phyloP scores from a whole-genome alignment of 805 yeast species.

The Lipomyces sp. region DNA sequence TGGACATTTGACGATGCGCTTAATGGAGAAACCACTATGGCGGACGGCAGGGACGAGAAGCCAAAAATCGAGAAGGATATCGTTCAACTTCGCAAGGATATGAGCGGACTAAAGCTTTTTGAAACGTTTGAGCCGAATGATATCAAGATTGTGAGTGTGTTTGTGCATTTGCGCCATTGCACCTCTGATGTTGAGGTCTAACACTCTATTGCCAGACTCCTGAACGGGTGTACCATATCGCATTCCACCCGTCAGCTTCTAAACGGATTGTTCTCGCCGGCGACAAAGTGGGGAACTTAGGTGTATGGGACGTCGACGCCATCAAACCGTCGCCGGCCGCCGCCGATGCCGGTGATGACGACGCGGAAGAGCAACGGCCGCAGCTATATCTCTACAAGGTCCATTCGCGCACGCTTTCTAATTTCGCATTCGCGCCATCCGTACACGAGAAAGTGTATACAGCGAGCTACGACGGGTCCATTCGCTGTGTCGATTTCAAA shows the following conservation, averaged over 20 bases:
- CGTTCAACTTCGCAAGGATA: conserved; percentile 50
- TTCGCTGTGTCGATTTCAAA: conserved; percentile 66
- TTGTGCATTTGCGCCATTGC: neutral
- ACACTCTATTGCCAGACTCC: conserved; percentile 37
- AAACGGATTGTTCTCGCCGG: conserved; percentile 75
- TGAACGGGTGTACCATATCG: conserved; percentile 68
- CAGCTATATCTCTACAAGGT: conserved; percentile 62
- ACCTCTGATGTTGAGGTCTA: neutral
- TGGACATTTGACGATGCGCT: conserved; percentile 23
- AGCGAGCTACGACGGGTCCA: conserved; percentile 83
- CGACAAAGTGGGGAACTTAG: conserved; percentile 81
- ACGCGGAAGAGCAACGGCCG: conserved; percentile 35
- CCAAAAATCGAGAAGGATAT: conserved; percentile 48
- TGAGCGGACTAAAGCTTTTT: conserved; percentile 51
- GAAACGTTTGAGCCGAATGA: conserved; percentile 64
- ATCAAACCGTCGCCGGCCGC: conserved; percentile 34
- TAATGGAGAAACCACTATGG: conserved; percentile 38
- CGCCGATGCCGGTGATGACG: conserved; percentile 34
- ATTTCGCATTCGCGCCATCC: conserved; percentile 52
- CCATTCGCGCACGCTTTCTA: conserved; percentile 72
- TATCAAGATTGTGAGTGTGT: conserved; percentile 53
- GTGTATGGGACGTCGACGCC: conserved; percentile 75
- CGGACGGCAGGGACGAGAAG: conserved; percentile 5
- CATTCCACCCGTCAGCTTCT: conserved; percentile 69
- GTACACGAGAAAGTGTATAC: conserved; percentile 58